phyloP scores from a whole-genome alignment of 108 stramenopile species.

The Skeletonema grethae region DNA sequence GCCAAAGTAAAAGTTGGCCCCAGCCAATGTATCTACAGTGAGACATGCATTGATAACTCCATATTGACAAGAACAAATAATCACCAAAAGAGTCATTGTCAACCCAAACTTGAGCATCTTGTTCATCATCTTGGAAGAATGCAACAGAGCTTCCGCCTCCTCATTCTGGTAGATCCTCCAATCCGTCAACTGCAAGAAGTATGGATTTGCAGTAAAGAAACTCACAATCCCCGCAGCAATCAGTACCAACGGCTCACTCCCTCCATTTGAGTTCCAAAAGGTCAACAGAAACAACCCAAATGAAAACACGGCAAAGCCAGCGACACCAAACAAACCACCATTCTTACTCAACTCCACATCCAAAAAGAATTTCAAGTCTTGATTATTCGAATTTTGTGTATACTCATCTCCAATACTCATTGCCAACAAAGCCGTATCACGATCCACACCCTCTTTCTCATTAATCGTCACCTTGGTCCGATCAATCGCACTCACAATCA shows the following conservation, averaged over 20 bases:
- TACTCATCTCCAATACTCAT: slow-evolving; percentile 61
- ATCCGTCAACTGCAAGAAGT: slow-evolving; percentile 59
- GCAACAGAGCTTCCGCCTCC: slow-evolving; percentile 69
- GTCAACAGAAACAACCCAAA: slow-evolving; percentile 53
- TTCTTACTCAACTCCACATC: slow-evolving; percentile 59
- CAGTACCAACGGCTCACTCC: slow-evolving; percentile 52
- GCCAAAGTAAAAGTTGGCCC: slow-evolving; percentile 42
- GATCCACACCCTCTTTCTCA: slow-evolving; percentile 47
- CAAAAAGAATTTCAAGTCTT: slow-evolving; percentile 63
- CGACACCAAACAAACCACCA: slow-evolving; percentile 45
- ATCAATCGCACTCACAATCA: slow-evolving; percentile 69
- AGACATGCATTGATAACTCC: slow-evolving; percentile 29
- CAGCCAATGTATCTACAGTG: slow-evolving; percentile 29
- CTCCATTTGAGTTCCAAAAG: slow-evolving; percentile 58
- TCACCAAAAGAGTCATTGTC: slow-evolving; percentile 41
- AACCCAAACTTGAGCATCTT: slow-evolving; percentile 54
- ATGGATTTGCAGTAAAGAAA: slow-evolving; percentile 68
- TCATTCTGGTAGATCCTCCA: slow-evolving; percentile 68
- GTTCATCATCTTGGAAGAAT: slow-evolving; percentile 60
- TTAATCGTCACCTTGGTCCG: slow-evolving; percentile 60
- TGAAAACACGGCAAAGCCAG: slow-evolving; percentile 49
- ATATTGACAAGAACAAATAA: slow-evolving; percentile 50
- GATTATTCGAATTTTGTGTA: slow-evolving; percentile 21
- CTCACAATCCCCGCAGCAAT: slow-evolving; percentile 57
- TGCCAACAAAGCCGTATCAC: slow-evolving; percentile 55